phyloP scores from a whole-genome alignment of 345 rosid genomes.

The Pseudoturritis turrita region DNA sequence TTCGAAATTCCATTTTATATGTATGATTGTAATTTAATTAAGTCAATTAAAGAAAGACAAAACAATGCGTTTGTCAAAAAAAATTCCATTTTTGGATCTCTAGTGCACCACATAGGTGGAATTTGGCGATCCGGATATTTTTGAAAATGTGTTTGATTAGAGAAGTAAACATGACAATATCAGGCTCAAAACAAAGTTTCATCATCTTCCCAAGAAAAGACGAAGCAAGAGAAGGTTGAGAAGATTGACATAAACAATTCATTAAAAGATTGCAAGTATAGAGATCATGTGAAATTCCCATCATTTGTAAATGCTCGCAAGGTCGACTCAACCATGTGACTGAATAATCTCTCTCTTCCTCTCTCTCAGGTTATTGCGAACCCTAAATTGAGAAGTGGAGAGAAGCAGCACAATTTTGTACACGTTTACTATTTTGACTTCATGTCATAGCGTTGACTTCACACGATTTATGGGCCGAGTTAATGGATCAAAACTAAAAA shows the following conservation, averaged over 20 bases:
- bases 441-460: neutral
- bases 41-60: no score
- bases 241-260: slow-evolving; percentile 13
- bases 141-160: no score
- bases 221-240: neutral
- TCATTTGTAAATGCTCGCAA: neutral
- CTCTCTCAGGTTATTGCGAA: neutral
- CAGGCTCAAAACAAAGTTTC: slow-evolving; percentile 25
- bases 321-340: slow-evolving; percentile 23
- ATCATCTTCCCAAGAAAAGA: slow-evolving; percentile 25
- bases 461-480: neutral
- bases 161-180: slow-evolving; percentile 9
- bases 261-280: slow-evolving; percentile 17
- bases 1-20: no score
- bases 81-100: no score
- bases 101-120: no score
- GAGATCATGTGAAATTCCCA: slow-evolving; percentile 17
- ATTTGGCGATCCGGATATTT: no score
- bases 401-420: neutral
- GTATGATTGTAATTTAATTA: no score
- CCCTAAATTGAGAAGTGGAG: neutral
- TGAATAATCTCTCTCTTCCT: slow-evolving; percentile 6
- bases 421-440: neutral
- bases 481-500: neutral
- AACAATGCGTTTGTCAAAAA: no score